These are phyloP conservation scores for Phanerochaete carnosa DNA, from an alignment of 768 basidiomycete species.

Conservation along the genomic window DNA sequence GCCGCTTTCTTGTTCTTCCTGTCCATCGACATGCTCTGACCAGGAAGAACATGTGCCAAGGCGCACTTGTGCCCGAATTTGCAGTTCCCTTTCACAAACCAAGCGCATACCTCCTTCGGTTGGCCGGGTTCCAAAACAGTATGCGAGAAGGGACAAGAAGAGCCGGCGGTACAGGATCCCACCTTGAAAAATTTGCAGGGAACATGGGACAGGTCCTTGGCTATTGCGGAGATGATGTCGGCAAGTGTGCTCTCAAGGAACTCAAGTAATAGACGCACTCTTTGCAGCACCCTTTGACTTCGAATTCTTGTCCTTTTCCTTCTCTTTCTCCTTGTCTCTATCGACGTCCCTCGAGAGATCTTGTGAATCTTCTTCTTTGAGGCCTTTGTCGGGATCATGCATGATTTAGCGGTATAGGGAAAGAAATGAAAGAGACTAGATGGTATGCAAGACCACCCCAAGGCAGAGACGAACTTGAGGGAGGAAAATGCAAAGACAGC, in stretches of 20 bases:
- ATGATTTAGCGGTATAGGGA: not conserved
- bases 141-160: conserved; percentile 96
- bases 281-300: conserved; percentile 24
- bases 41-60: conserved; percentile 90
- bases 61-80: conserved; percentile 84
- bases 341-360: not conserved
- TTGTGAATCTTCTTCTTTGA: conserved; percentile 4
- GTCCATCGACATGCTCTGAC: conserved; percentile 94
- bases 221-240: conserved; percentile 31
- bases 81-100: conserved; percentile 93
- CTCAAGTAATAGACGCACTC: conserved; percentile 12
- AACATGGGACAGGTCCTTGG: conserved; percentile 91
- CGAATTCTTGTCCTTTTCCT: conserved; percentile 14
- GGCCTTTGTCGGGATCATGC: conserved; percentile 1
- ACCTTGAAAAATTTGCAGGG: conserved; percentile 98
- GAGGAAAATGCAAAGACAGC: not conserved
- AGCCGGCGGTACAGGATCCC: conserved; percentile 90
- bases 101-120: conserved; percentile 79
- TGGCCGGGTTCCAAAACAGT: conserved; percentile 65
- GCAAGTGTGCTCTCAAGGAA: not conserved
- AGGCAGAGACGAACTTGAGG: not conserved
- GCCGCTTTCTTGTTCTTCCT: conserved; percentile 96
- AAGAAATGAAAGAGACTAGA: not conserved
- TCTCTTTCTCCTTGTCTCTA: not conserved
- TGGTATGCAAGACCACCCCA: not conserved